phyloP scores from a whole-genome alignment of 306 rosid genomes.

The Lathyrus sativus region DNA sequence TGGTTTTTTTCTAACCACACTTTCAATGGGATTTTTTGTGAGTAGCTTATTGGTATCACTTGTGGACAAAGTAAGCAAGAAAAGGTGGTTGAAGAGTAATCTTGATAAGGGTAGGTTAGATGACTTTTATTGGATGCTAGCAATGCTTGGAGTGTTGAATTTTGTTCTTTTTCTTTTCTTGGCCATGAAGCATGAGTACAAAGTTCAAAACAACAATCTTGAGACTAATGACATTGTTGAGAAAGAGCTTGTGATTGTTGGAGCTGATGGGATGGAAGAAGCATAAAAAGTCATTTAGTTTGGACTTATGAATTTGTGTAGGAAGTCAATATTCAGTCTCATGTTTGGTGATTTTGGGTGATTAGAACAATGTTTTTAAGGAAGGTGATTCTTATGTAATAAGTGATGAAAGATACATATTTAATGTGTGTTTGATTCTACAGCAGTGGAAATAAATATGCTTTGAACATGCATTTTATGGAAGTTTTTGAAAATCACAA shows the following conservation, averaged over 20 bases:
- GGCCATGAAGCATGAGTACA: constrained; percentile 78
- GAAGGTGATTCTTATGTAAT: constrained; percentile 15
- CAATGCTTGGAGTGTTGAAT: constrained; percentile 64
- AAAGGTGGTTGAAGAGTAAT: constrained; percentile 76
- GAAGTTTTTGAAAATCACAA: too few species aligned
- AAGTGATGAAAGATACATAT: not conserved
- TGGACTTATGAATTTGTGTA: constrained; percentile 6
- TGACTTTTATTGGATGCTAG: constrained; percentile 78
- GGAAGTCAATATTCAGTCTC: constrained; percentile 7
- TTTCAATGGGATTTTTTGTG: constrained; percentile 88
- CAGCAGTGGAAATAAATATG: too few species aligned
- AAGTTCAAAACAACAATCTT: constrained; percentile 44
- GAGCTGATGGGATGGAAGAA: constrained; percentile 56
- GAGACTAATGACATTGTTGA: constrained; percentile 40
- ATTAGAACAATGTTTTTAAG: constrained; percentile 4
- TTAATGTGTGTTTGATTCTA: not conserved
- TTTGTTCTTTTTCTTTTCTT: constrained; percentile 62
- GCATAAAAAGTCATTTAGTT: constrained; percentile 38
- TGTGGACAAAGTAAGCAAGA: constrained; percentile 67
- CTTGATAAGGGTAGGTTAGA: constrained; percentile 63
- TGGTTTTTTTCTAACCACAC: constrained; percentile 75
- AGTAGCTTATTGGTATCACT: constrained; percentile 78
- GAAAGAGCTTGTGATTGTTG: constrained; percentile 52
- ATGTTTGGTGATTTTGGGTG: constrained; percentile 29
- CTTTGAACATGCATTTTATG: too few species aligned